Conservation (phyloP, 352 stramenopile genomes). For the Phytophthora crassamura region DNA sequence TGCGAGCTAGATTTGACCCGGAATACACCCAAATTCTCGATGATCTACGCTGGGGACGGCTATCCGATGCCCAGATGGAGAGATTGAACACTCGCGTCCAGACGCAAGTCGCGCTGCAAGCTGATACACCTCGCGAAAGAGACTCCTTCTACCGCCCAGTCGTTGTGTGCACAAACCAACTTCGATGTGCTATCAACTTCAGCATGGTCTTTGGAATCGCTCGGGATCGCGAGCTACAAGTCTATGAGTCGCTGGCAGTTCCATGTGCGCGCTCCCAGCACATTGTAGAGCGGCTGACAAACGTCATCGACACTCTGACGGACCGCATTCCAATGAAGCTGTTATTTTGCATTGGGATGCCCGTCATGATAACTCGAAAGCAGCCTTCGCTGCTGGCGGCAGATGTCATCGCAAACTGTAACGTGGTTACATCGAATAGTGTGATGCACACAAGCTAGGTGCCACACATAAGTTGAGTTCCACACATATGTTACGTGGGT, state of each 20-base stretch:
- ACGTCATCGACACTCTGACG: slow-evolving; percentile 12
- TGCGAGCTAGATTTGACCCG: too few species aligned
- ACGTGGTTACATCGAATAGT: too few species aligned
- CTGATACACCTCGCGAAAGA: too few species aligned
- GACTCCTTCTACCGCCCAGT: slow-evolving; percentile 20
- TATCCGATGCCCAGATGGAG: too few species aligned
- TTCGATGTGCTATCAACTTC: slow-evolving; percentile 6
- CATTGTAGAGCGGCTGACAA: slow-evolving; percentile 6
- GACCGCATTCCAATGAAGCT: slow-evolving; percentile 13
- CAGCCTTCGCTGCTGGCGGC: slow-evolving; percentile 7
- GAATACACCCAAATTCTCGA: too few species aligned
- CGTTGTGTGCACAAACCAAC: slow-evolving; percentile 16
- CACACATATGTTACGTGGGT: too few species aligned
- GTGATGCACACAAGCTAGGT: too few species aligned
- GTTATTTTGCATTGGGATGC: too few species aligned
- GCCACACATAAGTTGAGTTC: too few species aligned
- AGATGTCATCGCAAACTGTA: slow-evolving; percentile 14
- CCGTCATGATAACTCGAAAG: slow-evolving; percentile 14
- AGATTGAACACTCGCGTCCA: too few species aligned
- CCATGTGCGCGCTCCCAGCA: background rate
- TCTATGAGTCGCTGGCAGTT: slow-evolving; percentile 9
- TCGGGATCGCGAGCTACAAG: background rate
- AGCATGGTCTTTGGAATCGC: slow-evolving; percentile 5
- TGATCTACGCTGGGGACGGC: too few species aligned
- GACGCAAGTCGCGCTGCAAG: background rate